A percentile compares a stretch with the other conserved stretches of the same genome.
Evolutionary conservation across 805 yeast genomes (phyloP).

Genomic region (Wickerhamiella azyma): DNA sequence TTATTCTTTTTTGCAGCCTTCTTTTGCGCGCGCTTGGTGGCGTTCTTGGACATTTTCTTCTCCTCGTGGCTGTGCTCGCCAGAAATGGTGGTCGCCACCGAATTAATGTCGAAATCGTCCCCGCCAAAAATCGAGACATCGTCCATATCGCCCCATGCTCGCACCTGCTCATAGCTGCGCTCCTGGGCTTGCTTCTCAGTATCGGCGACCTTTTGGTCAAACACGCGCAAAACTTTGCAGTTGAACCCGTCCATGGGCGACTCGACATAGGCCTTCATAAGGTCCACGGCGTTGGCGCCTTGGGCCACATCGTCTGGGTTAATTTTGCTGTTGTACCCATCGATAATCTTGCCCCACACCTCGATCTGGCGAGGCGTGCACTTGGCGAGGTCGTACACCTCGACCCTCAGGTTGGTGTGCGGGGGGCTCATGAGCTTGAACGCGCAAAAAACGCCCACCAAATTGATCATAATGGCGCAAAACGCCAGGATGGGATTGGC

Average conservation of each 20-base stretch:
- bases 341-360: constrained; percentile 25
- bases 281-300: constrained; percentile 24
- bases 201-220: constrained; percentile 14
- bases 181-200: constrained; percentile 2
- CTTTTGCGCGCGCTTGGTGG: constrained; percentile 16
- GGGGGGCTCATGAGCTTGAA: constrained; percentile 20
- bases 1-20: constrained; percentile 21
- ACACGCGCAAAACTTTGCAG: constrained; percentile 25
- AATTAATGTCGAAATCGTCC: background rate
- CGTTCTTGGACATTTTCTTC: constrained; percentile 21
- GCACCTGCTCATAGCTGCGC: constrained; percentile 20
- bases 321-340: constrained; percentile 18
- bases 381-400: constrained; percentile 20
- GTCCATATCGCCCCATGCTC: constrained; percentile 25
- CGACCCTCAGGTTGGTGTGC: constrained; percentile 20
- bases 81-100: background rate
- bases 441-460: constrained; percentile 18
- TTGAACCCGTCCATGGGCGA: constrained; percentile 21
- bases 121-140: constrained; percentile 16
- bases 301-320: constrained; percentile 22
- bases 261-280: constrained; percentile 23
- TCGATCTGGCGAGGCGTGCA: constrained; percentile 20
- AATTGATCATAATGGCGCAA: constrained; percentile 16
- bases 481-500: constrained; percentile 17
- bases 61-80: background rate